Conservation (phyloP, 441 rosid species). For the Pelargonium cotyledonis region DNA sequence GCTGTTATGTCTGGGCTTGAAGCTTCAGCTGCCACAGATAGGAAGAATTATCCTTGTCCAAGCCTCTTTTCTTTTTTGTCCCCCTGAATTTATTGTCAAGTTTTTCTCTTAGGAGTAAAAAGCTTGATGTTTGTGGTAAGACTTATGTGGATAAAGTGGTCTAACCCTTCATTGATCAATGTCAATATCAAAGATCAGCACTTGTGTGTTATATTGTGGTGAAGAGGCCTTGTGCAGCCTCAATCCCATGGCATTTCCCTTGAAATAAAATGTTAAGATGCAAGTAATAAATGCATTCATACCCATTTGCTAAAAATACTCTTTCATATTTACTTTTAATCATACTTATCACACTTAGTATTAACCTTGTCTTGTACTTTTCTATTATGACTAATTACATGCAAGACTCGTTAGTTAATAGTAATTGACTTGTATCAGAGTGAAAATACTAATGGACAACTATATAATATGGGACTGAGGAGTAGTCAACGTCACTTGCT, state of each 20-base stretch:
- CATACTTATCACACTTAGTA: background rate
- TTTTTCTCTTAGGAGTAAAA: too few relatives aligned
- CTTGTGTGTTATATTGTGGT: too few relatives aligned
- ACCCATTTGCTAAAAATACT: background rate
- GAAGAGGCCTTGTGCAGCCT: too few relatives aligned
- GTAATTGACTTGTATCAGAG: background rate
- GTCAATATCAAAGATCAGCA: too few relatives aligned
- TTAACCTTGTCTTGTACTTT: background rate
- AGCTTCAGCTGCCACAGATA: background rate
- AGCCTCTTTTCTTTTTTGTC: too few relatives aligned
- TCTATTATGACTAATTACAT: background rate
- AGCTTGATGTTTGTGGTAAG: too few relatives aligned
- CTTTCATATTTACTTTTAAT: background rate
- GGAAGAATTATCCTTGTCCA: too few relatives aligned
- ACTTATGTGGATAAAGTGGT: too few relatives aligned
- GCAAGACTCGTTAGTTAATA: background rate
- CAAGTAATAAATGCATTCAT: background rate
- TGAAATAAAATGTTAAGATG: too few relatives aligned
- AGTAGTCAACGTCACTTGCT: background rate
- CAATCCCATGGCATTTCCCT: too few relatives aligned
- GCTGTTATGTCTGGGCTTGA: constrained; percentile 1
- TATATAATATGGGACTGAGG: background rate
- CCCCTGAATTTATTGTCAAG: too few relatives aligned
- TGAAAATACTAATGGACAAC: background rate
- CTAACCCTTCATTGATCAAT: too few relatives aligned